Base-by-base conservation (phyloP, 352 stramenopile genomes). In the Globisporangium irregulare region DNA sequence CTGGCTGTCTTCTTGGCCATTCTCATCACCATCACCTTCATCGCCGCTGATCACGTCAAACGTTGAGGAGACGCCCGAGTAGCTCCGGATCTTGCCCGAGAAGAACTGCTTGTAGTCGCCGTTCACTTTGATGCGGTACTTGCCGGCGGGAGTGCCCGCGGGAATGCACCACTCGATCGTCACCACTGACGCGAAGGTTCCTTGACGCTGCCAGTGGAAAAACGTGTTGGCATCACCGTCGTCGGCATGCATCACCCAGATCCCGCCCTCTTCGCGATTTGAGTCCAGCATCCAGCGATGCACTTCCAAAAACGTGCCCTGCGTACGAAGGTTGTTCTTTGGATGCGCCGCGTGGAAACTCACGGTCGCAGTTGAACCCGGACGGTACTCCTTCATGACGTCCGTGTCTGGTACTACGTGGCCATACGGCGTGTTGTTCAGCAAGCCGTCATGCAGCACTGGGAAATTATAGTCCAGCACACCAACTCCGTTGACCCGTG, bases 101-200 rank as follows among this genome's bases (percentile, higher is more conserved):
- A 91, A 78, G 60, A 90, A 80, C n/a, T 77, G 75, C 65, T 93
- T 95, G 72, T 71, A 86, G 72, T 95, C 78, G 32, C 87, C 85
- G 55, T 93, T 91, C 29, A 91, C 78, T 74, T 93, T 93, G 54
- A 95, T 79, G 10, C 87, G 82, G 63, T 95, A 95, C 46, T 67
- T 79, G 4, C 84, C 82, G 1, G 69, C 56, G 8, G 77, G 80
- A 0, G 81, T 89, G 29, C 51, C 54, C 63, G 74, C 63, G 8
- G 85, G 72, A 46, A 95, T 87, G 46, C 66, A 68, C 87, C 87
- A 95, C 63, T 92, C 84, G 51, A 95, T 74, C 20, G 79, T 90
- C 24, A 89, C 81, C 6, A 86, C 66, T 0, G 87, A 95, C 18
- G 79, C 77, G 56, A 91, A 90, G 4, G 86, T 84, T 1, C 88